phyloP scores from a whole-genome alignment of 129 eudicot genomes.

The Kitagawia praeruptora region DNA sequence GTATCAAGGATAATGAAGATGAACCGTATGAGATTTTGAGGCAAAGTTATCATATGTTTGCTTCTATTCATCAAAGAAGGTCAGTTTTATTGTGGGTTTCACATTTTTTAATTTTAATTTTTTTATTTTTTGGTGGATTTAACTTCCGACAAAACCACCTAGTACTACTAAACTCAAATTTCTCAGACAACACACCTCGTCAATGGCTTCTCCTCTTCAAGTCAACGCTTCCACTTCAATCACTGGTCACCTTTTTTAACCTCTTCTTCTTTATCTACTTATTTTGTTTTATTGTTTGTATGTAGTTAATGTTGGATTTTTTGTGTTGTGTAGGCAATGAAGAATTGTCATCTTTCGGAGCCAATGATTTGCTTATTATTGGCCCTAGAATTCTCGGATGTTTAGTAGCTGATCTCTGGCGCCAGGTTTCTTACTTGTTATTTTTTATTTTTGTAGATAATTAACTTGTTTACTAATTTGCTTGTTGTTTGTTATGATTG shows the following conservation, averaged over 20 bases:
- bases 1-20: no score
- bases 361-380: slow-evolving; percentile 77
- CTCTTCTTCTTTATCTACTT: not conserved
- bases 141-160: not conserved
- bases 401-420: slow-evolving; percentile 81
- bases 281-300: no score
- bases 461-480: no score
- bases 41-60: no score
- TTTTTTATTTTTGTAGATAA: no score
- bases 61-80: no score
- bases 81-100: no score
- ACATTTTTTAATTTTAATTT: no score
- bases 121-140: no score
- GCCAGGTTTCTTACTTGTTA: slow-evolving; percentile 35
- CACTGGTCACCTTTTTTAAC: not conserved
- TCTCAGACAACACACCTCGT: not conserved
- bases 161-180: not conserved
- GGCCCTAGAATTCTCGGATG: slow-evolving; percentile 97
- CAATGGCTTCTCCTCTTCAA: slow-evolving; percentile 5
- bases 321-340: not conserved
- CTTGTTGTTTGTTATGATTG: no score
- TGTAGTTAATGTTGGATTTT: no score
- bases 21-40: no score
- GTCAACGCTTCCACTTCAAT: not conserved
- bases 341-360: slow-evolving; percentile 50